Conservation (phyloP, 352 stramenopile genomes). For the Globisporangium spinosum region DNA sequence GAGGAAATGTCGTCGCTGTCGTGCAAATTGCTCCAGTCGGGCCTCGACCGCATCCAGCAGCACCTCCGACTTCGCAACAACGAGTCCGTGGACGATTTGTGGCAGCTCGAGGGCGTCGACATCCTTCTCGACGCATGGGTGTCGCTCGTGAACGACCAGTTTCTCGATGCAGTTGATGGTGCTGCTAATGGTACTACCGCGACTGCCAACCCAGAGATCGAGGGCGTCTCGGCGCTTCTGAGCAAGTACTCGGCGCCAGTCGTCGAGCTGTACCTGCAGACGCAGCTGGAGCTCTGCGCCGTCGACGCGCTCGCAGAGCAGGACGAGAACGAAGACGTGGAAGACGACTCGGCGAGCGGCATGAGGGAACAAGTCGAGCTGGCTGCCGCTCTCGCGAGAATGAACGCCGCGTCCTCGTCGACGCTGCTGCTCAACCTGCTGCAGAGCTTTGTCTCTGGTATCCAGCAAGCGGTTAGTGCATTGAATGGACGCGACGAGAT, state of each 20-base stretch:
- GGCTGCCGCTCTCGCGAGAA: slow-evolving; percentile 57
- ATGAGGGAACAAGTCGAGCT: slow-evolving; percentile 68
- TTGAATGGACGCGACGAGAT: slow-evolving; percentile 53
- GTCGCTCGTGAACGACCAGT: slow-evolving; percentile 55
- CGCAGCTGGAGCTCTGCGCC: slow-evolving; percentile 64
- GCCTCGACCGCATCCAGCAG: slow-evolving; percentile 54
- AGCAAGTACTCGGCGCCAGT: slow-evolving; percentile 60
- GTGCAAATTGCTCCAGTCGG: slow-evolving; percentile 65
- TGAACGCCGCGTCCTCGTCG: slow-evolving; percentile 55
- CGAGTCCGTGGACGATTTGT: slow-evolving; percentile 68
- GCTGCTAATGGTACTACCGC: slow-evolving; percentile 14
- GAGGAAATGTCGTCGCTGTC: slow-evolving; percentile 69
- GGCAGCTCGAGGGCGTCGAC: slow-evolving; percentile 78
- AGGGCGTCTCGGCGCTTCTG: slow-evolving; percentile 38
- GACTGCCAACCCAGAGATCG: slow-evolving; percentile 21
- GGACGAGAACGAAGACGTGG: slow-evolving; percentile 82
- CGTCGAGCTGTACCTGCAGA: slow-evolving; percentile 71
- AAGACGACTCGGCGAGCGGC: slow-evolving; percentile 68
- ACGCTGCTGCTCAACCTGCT: slow-evolving; percentile 55
- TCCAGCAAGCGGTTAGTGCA: slow-evolving; percentile 41
- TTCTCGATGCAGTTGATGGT: slow-evolving; percentile 27
- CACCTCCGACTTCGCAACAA: slow-evolving; percentile 43
- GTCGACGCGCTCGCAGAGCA: slow-evolving; percentile 64
- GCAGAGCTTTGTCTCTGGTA: slow-evolving; percentile 47
- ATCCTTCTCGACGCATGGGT: slow-evolving; percentile 82